These are phyloP conservation scores for Ustilago cynodontis DNA, from an alignment of 1,284 basidiomycete species.

Conservation along the genomic window DNA sequence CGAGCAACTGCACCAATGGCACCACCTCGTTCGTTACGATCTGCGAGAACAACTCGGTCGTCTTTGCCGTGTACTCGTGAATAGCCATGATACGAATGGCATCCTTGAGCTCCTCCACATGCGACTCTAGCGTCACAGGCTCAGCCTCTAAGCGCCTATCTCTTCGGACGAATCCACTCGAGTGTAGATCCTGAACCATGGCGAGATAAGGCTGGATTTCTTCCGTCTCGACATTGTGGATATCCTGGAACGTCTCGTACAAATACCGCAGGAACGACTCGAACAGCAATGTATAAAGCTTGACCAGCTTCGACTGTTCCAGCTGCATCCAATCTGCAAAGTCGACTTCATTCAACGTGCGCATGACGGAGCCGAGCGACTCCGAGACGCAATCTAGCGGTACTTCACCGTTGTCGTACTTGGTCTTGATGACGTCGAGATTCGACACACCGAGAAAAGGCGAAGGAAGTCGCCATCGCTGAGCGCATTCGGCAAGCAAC, in stretches of 20 bases:
- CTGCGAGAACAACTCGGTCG: slow-evolving; percentile 73
- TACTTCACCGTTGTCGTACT: slow-evolving; percentile 89
- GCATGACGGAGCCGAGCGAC: slow-evolving; percentile 80
- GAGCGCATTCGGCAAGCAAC: slow-evolving; percentile 86
- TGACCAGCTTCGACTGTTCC: slow-evolving; percentile 77
- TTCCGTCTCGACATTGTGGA: slow-evolving; percentile 56
- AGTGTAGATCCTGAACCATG: slow-evolving; percentile 67
- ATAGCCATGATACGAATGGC: slow-evolving; percentile 78
- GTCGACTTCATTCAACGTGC: slow-evolving; percentile 77
- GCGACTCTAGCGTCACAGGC: slow-evolving; percentile 57
- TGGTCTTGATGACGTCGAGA: slow-evolving; percentile 85
- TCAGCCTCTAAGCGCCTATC: slow-evolving; percentile 50
- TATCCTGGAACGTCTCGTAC: slow-evolving; percentile 84
- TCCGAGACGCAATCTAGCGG: slow-evolving; percentile 91
- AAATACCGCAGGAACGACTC: slow-evolving; percentile 85
- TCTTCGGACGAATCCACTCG: slow-evolving; percentile 59
- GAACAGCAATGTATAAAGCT: slow-evolving; percentile 74
- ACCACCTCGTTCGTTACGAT: slow-evolving; percentile 82
- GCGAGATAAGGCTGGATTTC: slow-evolving; percentile 57
- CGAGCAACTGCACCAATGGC: slow-evolving; percentile 80
- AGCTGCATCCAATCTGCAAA: slow-evolving; percentile 78
- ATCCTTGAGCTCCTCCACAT: slow-evolving; percentile 69
- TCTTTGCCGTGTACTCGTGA: slow-evolving; percentile 76
- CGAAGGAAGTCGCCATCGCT: slow-evolving; percentile 87
- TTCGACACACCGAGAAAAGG: slow-evolving; percentile 84